Evolutionary conservation across 2,329 filamentous ascomycete genomes (phyloP), one percentile per base, ranked within the genome.

Genomic region (Phaeoacremonium minimum): DNA sequence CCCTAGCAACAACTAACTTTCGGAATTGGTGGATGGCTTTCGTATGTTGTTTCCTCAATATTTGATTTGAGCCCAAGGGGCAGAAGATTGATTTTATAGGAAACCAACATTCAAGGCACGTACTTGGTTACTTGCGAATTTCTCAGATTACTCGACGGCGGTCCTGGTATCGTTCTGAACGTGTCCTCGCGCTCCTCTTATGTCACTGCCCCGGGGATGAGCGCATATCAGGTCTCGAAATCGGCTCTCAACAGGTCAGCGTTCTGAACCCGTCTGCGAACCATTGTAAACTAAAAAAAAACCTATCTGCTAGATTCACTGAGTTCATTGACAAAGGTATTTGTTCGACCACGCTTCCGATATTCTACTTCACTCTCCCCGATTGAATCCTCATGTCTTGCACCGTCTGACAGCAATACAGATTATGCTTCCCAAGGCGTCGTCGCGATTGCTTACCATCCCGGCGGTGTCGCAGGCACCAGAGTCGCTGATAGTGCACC

Each of bases 231-330:
- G 12, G 12, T 8, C 12, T 30, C 28, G 16, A 30, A 30, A 13
- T 30, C 28, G 3, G 28, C 28, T 30, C 28, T 30, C 28, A 30
- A 30, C 28, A 30, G 28, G 6, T 30, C 12, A 30, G 12, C 28
- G 16, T 13, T 30, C 28, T 14, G 28, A 30, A 30, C 12, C 28
- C 4, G 16, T 30, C 28, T 7, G 16, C 6, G 12, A 14, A 9
- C 7, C n/a, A 7, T 8, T 4, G 7, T 30, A 30, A 14, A 30
- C 28, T 30, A 30, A 30, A 17, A n/a, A n/a, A n/a, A 53, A 15
- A 50, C 42, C 19, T 36, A 20, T 36, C 16, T 36, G n/a, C 15
- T 11, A 36, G 35, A 36, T 29, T 36, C 13, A 36, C 35, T 29
- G 26, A 36, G 28, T 32, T 36, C 35, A 31, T 36, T 20, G 35